Evolutionary conservation across 805 yeast species (phyloP).

Genomic region (Sugiyamaella americana): DNA sequence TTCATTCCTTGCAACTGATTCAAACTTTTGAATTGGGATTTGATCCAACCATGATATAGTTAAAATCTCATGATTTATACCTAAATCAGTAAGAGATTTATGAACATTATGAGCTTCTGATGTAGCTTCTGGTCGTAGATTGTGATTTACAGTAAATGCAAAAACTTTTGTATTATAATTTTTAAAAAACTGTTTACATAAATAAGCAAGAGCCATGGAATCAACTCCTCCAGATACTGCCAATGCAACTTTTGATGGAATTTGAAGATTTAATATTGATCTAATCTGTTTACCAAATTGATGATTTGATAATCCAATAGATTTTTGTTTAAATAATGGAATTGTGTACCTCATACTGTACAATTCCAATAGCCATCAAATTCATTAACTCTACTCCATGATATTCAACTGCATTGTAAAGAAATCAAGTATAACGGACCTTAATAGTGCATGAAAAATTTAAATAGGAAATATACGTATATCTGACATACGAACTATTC

Average conservation of each 20-base stretch:
- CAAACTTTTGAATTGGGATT: conserved; percentile 36
- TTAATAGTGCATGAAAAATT: no score
- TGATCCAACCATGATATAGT: conserved; percentile 25
- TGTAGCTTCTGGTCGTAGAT: conserved; percentile 43
- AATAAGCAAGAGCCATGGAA: conserved; percentile 60
- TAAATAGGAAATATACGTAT: no score
- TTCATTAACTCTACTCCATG: no score
- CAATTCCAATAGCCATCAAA: no score
- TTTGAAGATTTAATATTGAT: conserved; percentile 1
- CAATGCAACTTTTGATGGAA: conserved; percentile 35
- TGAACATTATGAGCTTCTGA: conserved; percentile 44
- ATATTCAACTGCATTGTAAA: no score
- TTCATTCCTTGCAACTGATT: conserved; percentile 51
- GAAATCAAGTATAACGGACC: no score
- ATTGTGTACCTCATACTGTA: no score
- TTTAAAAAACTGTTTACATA: conserved; percentile 37
- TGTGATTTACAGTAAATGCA: conserved; percentile 66
- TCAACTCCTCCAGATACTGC: conserved; percentile 82
- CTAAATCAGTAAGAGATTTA: conserved; percentile 21
- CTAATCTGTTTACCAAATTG: conserved; percentile 6
- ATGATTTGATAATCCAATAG: conserved; percentile 4
- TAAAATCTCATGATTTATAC: conserved; percentile 32
- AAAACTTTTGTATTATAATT: conserved; percentile 27
- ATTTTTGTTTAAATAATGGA: no score
- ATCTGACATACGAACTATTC: no score